These are phyloP conservation scores for Aspergillus panamensis DNA, from an alignment of 495 filamentous ascomycete genomes.

Conservation along the genomic window DNA sequence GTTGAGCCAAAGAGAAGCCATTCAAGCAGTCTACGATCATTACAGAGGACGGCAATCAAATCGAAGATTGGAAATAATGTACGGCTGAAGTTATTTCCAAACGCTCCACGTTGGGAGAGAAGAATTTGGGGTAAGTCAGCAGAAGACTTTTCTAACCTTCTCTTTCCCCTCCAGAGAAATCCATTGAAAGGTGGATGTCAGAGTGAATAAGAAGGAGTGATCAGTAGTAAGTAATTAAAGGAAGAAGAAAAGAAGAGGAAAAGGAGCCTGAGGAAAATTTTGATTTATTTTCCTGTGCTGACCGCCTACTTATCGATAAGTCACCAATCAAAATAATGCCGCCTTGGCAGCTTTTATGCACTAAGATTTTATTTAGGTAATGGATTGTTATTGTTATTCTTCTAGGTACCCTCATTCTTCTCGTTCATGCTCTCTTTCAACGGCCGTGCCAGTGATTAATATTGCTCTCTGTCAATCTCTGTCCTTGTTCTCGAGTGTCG, in stretches of 20 bases:
- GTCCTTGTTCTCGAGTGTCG: conserved; percentile 16
- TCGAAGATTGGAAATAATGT: conserved; percentile 27
- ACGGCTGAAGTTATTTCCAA: conserved; percentile 50
- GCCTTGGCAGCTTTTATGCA: conserved; percentile 8
- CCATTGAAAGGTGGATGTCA: conserved; percentile 40
- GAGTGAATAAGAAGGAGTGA: conserved; percentile 49
- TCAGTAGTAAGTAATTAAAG: conserved; percentile 38
- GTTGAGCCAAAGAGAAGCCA: too few relatives aligned
- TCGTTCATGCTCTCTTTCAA: not conserved
- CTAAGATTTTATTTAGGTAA: conserved; percentile 4
- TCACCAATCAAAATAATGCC: conserved; percentile 6
- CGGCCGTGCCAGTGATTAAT: not conserved
- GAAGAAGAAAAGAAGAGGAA: conserved; percentile 32
- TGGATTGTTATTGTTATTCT: not conserved
- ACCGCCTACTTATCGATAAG: conserved; percentile 47
- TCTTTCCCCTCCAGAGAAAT: conserved; percentile 46
- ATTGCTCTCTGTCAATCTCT: not conserved
- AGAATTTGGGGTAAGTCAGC: conserved; percentile 52
- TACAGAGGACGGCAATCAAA: not conserved
- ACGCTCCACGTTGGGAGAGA: conserved; percentile 44
- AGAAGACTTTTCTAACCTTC: conserved; percentile 42
- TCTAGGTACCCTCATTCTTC: not conserved
- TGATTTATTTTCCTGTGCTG: conserved; percentile 13
- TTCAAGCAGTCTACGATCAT: too few relatives aligned
- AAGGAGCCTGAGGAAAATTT: conserved; percentile 20